Evolutionary conservation across 345 rosid genomes (phyloP).

Genomic region (Stellera chamaejasme): DNA sequence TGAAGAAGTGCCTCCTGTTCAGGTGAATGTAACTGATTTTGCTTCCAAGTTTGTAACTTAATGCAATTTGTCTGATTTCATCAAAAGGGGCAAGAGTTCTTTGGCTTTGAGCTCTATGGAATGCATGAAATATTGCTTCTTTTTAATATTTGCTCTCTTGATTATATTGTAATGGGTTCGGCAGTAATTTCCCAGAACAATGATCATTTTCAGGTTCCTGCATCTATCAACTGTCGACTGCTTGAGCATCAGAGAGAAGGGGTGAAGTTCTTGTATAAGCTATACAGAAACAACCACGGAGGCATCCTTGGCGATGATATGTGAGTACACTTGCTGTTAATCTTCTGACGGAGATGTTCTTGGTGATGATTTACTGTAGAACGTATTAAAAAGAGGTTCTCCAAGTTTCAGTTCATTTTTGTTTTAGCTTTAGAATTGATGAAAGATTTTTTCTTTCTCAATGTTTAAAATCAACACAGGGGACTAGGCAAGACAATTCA

Average conservation of each 20-base stretch:
- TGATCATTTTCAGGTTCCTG: slow-evolving; percentile 70
- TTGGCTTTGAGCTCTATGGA: slow-evolving; percentile 26
- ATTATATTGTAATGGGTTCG: slow-evolving; percentile 87
- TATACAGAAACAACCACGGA: slow-evolving; percentile 74
- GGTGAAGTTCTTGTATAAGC: slow-evolving; percentile 58
- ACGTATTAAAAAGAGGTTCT: too few species aligned
- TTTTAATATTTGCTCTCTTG: slow-evolving; percentile 64
- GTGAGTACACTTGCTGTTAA: slow-evolving; percentile 33
- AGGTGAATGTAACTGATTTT: slow-evolving; percentile 24
- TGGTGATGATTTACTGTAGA: too few species aligned
- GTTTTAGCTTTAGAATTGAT: not conserved
- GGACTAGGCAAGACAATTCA: slow-evolving; percentile 97
- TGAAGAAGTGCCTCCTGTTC: too few species aligned
- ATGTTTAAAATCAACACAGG: slow-evolving; percentile 27
- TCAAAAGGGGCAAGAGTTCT: slow-evolving; percentile 71
- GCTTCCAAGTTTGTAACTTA: slow-evolving; percentile 16
- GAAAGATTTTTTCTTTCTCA: not conserved
- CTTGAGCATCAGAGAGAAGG: slow-evolving; percentile 85
- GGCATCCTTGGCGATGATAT: slow-evolving; percentile 98
- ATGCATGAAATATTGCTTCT: slow-evolving; percentile 23
- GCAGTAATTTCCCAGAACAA: slow-evolving; percentile 57
- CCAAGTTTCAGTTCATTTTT: not conserved
- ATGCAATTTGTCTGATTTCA: slow-evolving; percentile 20
- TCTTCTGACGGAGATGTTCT: too few species aligned
- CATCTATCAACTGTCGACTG: slow-evolving; percentile 79